Base-by-base conservation (phyloP, 306 rosid species). In the Medicago lupulina region DNA sequence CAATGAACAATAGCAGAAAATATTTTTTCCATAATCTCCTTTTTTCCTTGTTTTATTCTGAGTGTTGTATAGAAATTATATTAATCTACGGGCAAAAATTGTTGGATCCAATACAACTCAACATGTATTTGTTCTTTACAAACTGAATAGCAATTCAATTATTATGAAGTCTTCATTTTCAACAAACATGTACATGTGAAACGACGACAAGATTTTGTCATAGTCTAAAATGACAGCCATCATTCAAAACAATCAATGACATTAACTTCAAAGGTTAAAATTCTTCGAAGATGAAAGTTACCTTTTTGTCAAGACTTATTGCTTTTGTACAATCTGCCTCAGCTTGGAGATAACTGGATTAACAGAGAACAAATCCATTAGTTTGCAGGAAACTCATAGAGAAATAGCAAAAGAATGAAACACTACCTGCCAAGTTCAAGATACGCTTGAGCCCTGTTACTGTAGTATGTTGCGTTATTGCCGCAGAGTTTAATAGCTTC, bases 401-500 rank as follows among this genome's bases (percentile, higher is more conserved):
- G 44, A 54, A 64, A 74, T 67, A 11, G 62, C 59, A 46, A 54
- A 53, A 58, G 69, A 75, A 76, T 7, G 36, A 50, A 60, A 73
- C 40, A 17, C 16, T 90, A 96, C 98, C 96, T 90, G 73, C 91
- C 90, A 61, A 86, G 81, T 80, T 89, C 99, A 66, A 96, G 87
- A 86, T 87, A 88, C 43, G 96, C 99, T 61, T 91, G 92, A 71
- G 99, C 99, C 80, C 99, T 84, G 85, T 96, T 96, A 70, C 91
- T 90, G 81, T 90, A 90, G 87, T 92, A 96, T 8, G 98, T 96
- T 67, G 99, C 92, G 70, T 82, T 96, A 58, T 84, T 61, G 62
- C 93, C 84, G 58, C 60, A 79, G 53, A 92, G 98, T 86, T 92
- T 96, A 82, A 96, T 96, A 71, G 99, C 99, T 72, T 96, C 97